These are phyloP conservation scores for Heliosperma pusillum DNA, from an alignment of 148 eudicot species.

Conservation along the genomic window DNA sequence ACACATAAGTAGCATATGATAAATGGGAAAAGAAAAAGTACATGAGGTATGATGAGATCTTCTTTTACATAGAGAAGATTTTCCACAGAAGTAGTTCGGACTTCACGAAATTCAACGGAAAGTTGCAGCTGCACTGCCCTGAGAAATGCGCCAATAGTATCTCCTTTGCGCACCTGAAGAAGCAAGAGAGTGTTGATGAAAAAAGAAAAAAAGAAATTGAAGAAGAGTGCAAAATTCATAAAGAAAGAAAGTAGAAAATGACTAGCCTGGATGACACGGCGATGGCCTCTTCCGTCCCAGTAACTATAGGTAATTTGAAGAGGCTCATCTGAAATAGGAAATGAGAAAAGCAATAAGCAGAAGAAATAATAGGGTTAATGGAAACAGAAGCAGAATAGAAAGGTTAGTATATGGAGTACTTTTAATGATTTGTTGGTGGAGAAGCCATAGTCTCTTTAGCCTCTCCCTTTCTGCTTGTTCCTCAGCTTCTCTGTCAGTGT, in stretches of 20 bases:
- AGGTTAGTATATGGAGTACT: constrained; percentile 32
- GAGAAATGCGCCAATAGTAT: constrained; percentile 85
- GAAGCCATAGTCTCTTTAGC: constrained; percentile 72
- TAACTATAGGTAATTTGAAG: constrained; percentile 96
- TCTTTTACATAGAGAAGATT: constrained; percentile 96
- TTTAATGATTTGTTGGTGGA: constrained; percentile 75
- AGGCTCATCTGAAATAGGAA: constrained; percentile 63
- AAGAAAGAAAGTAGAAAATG: constrained; percentile 1
- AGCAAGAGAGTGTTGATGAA: constrained; percentile 5
- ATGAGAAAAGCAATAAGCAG: constrained; percentile 4
- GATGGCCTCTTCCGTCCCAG: constrained; percentile 98
- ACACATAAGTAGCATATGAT: background rate
- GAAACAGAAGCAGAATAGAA: constrained; percentile 4
- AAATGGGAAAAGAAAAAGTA: constrained; percentile 31
- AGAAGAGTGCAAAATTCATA: too few relatives aligned
- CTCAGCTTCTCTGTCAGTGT: constrained; percentile 97
- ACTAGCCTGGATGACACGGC: constrained; percentile 75
- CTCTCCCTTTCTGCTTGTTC: constrained; percentile 96
- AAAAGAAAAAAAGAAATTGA: background rate
- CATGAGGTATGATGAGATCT: constrained; percentile 98
- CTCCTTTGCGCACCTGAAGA: constrained; percentile 91
- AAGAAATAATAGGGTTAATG: background rate
- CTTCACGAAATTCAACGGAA: constrained; percentile 95
- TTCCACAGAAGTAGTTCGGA: constrained; percentile 93
- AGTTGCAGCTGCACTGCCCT: constrained; percentile 97